phyloP scores from a whole-genome alignment of 306 rosid species.

The Canavalia gladiata region DNA sequence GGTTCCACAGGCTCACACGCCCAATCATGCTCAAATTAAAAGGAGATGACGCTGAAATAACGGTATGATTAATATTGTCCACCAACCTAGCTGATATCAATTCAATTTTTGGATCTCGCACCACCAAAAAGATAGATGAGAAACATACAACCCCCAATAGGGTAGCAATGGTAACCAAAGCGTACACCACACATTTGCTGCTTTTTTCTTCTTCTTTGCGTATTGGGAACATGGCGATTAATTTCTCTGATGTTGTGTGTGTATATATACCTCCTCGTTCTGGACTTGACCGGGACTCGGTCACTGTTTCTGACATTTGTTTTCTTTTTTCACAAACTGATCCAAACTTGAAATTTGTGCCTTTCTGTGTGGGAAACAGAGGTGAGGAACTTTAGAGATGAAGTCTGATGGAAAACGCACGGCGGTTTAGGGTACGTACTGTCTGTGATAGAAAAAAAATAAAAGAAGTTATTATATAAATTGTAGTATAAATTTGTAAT shows the following conservation, averaged over 20 bases:
- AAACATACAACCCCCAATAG: conserved; percentile 23
- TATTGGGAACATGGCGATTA: conserved; percentile 38
- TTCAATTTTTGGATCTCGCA: conserved; percentile 47
- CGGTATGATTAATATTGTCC: no score
- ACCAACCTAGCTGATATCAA: conserved; percentile 47
- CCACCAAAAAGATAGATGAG: conserved; percentile 54
- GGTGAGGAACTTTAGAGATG: no score
- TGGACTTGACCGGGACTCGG: no score
- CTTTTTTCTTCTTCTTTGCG: conserved; percentile 42
- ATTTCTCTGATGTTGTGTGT: conserved; percentile 48
- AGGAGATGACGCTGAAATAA: conserved; percentile 27
- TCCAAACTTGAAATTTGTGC: no score
- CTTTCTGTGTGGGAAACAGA: no score
- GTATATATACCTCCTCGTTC: background rate
- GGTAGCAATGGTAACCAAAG: conserved; percentile 53
- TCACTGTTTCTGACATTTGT: no score
- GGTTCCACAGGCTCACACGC: conserved; percentile 49
- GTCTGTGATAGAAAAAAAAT: no score
- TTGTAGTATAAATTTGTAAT: no score
- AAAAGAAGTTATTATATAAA: no score
- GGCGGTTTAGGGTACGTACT: no score
- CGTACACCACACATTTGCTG: conserved; percentile 70
- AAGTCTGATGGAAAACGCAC: no score
- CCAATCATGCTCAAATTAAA: conserved; percentile 53
- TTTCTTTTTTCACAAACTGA: no score